Percentiles rank a stretch among this genome's conserved stretches.
phyloP scores from a whole-genome alignment of 129 eudicot species.

The Centrapalus pauciflorus region DNA sequence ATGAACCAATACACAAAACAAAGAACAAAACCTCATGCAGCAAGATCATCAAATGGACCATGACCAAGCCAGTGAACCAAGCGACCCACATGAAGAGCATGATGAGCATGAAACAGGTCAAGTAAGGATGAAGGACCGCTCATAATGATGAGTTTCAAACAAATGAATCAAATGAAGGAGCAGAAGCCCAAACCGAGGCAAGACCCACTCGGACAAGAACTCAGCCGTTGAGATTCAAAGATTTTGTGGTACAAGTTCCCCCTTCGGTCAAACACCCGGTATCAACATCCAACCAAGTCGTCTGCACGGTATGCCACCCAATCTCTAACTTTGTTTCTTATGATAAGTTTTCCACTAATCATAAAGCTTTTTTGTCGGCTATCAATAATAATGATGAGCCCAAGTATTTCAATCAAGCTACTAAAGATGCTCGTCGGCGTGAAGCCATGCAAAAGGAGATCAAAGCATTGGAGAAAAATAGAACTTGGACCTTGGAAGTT shows the following conservation, averaged over 20 bases:
- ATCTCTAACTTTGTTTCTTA: background rate
- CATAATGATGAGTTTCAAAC: no score
- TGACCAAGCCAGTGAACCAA: no score
- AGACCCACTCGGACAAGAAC: background rate
- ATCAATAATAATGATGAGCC: background rate
- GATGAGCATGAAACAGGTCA: no score
- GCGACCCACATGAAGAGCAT: no score
- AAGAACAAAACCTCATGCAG: no score
- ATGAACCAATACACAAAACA: no score
- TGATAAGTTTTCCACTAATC: constrained; percentile 1
- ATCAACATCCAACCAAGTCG: background rate
- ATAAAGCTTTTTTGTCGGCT: background rate
- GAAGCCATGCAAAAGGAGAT: background rate
- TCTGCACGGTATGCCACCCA: background rate
- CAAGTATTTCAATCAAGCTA: background rate
- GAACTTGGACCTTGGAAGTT: background rate
- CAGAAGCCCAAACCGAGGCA: background rate
- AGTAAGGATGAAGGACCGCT: no score
- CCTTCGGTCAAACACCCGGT: background rate
- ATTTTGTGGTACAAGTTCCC: background rate
- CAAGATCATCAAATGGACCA: no score
- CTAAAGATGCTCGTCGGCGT: background rate
- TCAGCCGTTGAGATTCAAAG: background rate
- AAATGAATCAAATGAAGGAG: background rate
- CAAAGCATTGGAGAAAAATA: background rate